Base-by-base conservation (phyloP, 345 rosid genomes). In the Brassica juncea region DNA sequence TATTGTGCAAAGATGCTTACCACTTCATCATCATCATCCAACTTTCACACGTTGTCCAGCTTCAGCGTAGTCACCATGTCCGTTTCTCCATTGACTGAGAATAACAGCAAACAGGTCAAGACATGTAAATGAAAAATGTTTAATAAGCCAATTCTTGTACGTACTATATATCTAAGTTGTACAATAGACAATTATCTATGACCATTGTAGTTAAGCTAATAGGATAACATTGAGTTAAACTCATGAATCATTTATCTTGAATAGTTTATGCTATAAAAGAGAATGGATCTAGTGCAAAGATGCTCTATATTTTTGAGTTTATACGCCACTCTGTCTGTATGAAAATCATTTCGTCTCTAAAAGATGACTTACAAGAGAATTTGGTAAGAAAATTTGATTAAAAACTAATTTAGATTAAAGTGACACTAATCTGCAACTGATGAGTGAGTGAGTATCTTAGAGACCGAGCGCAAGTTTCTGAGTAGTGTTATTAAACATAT, bases 341-440 rank as follows among this genome's bases (percentile, higher is more conserved):
- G 8, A 34, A 34, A 34, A 34, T 34, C 39, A 34, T 34, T 7
- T 34, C 39, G 39, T 34, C 6, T 70, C 16, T 55, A 19, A 19
- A 71, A 7, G 21, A 71, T 2, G 8, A 71, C 4, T 25, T 37
- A 25, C 35, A 59, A 72, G 57, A 72, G 2, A 30, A 30, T 28
- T 42, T 73, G 68, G 76, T 61, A 72, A 39, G 28, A 42, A 37
- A 14, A 42, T 5, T 58, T 25, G 5, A 37, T 60, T 8, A 25
- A 60, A 23, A 44, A 4, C 14, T 8, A 27, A 34, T 15, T 35
- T 44, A 65, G 55, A 34, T 34, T 66, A 30, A 75, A 66, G 27
- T 34, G 72, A 54, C 78, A 66, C 78, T 66, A 54, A 66, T 64
- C 54, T 54, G 65, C 14, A 9, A 49, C 27, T 32, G 64, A 32